These are phyloP conservation scores for Cyphellophora europaea DNA, from an alignment of 2,329 filamentous ascomycete species.

Conservation along the genomic window DNA sequence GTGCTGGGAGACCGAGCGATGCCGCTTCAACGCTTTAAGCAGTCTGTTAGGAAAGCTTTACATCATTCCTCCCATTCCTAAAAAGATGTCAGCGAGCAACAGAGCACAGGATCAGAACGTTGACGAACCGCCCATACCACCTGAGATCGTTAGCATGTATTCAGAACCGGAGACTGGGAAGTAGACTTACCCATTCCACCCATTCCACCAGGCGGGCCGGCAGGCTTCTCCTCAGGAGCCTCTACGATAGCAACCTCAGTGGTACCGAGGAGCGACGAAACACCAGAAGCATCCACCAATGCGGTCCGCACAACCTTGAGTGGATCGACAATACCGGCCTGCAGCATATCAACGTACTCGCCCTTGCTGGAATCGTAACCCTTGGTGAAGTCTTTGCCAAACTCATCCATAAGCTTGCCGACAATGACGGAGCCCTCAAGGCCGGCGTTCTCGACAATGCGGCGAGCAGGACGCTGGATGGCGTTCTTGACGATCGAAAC, in stretches of 20 bases:
- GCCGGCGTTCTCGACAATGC: constrained; percentile 95
- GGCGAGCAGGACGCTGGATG: constrained; percentile 89
- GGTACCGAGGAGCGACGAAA: constrained; percentile 92
- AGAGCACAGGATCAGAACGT: too few relatives aligned
- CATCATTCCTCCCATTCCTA: too few relatives aligned
- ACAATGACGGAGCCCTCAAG: constrained; percentile 92
- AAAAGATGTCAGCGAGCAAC: too few relatives aligned
- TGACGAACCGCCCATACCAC: too few relatives aligned
- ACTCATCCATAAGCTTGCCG: constrained; percentile 96
- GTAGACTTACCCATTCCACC: constrained; percentile 54
- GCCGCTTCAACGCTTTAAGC: too few relatives aligned
- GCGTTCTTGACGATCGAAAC: constrained; percentile 96
- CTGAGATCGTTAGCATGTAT: too few relatives aligned
- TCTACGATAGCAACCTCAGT: constrained; percentile 98
- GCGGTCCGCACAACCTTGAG: constrained; percentile 99
- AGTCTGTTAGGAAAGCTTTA: too few relatives aligned
- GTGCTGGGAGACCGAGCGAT: too few relatives aligned
- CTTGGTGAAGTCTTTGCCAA: constrained; percentile 87
- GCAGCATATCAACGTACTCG: constrained; percentile 98
- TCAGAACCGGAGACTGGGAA: too few relatives aligned
- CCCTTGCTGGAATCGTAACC: constrained; percentile 94
- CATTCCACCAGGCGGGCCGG: constrained; percentile 44
- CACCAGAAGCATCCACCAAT: constrained; percentile 87
- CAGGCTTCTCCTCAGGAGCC: constrained; percentile 81
- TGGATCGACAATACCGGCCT: constrained; percentile 91